Evolutionary conservation across 257 asterid genomes (phyloP).

Genomic region (Solanum lycopersicoides): DNA sequence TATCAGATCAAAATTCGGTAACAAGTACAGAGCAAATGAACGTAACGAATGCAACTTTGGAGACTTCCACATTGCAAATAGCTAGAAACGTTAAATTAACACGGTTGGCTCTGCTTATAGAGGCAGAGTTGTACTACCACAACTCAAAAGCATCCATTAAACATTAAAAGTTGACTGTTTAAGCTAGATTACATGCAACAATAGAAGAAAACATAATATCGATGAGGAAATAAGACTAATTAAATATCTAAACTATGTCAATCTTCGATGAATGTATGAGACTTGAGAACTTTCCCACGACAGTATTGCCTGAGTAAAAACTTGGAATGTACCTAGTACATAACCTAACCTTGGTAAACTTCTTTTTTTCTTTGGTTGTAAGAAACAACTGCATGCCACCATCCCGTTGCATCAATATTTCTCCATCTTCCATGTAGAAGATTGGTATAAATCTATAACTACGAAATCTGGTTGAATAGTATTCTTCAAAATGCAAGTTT

Average conservation of each 20-base stretch:
- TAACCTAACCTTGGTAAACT: background rate
- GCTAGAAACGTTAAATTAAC: no score
- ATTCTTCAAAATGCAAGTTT: background rate
- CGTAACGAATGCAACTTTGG: no score
- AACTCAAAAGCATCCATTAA: background rate
- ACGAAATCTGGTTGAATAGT: background rate
- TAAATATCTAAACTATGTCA: background rate
- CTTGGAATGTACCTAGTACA: no score
- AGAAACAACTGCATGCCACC: background rate
- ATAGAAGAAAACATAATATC: background rate
- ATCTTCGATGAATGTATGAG: background rate
- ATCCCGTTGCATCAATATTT: background rate
- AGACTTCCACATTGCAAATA: no score
- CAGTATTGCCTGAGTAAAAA: no score
- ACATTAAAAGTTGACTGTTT: background rate
- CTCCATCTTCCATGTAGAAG: background rate
- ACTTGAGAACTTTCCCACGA: background rate
- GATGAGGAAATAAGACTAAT: background rate
- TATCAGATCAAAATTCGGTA: no score
- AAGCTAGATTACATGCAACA: background rate
- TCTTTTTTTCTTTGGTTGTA: background rate
- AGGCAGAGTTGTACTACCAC: no score
- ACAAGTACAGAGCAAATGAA: no score
- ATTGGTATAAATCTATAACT: no score
- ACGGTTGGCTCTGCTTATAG: no score